Conservation (phyloP, 2,329 filamentous ascomycete genomes). For the Microdochium bolleyi region DNA sequence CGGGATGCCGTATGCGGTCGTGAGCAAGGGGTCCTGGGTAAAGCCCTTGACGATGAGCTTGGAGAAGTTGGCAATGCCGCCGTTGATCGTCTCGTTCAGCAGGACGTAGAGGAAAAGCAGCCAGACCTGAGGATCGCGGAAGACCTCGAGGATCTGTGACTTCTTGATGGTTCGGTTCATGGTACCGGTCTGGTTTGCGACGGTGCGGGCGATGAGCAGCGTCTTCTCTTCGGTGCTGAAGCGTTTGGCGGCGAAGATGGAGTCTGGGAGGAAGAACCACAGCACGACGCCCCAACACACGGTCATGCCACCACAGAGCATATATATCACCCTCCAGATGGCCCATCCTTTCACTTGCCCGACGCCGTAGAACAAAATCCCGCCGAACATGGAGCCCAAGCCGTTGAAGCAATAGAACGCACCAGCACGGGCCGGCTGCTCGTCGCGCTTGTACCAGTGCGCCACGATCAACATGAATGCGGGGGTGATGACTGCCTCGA, state of each 20-base stretch:
- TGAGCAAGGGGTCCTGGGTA: constrained; percentile 1
- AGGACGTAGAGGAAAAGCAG: constrained; percentile 4
- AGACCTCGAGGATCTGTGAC: constrained; percentile 3
- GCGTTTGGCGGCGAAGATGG: constrained; percentile 24
- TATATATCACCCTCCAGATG: constrained; percentile 3
- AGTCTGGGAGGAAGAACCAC: constrained; percentile 26
- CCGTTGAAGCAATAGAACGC: constrained; percentile 9
- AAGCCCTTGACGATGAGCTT: constrained; percentile 6
- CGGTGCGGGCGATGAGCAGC: constrained; percentile 21
- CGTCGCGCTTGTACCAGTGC: constrained; percentile 21
- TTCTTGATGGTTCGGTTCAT: constrained; percentile 3
- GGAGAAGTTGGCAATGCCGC: constrained; percentile 5
- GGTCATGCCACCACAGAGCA: constrained; percentile 7
- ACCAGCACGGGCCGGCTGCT: constrained; percentile 20
- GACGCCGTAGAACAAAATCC: constrained; percentile 10
- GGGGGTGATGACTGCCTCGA: constrained; percentile 4
- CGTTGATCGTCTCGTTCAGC: constrained; percentile 14
- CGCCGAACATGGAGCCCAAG: constrained; percentile 6
- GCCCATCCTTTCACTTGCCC: constrained; percentile 7
- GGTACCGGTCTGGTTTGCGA: constrained; percentile 23
- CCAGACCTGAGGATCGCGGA: constrained; percentile 2
- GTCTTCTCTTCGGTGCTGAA: constrained; percentile 26
- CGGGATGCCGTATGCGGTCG: constrained; percentile 2
- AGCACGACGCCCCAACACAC: constrained; percentile 7
- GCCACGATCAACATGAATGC: constrained; percentile 12